Base-by-base conservation (phyloP, 2,329 filamentous ascomycete genomes). In the Lachnellula occidentalis region DNA sequence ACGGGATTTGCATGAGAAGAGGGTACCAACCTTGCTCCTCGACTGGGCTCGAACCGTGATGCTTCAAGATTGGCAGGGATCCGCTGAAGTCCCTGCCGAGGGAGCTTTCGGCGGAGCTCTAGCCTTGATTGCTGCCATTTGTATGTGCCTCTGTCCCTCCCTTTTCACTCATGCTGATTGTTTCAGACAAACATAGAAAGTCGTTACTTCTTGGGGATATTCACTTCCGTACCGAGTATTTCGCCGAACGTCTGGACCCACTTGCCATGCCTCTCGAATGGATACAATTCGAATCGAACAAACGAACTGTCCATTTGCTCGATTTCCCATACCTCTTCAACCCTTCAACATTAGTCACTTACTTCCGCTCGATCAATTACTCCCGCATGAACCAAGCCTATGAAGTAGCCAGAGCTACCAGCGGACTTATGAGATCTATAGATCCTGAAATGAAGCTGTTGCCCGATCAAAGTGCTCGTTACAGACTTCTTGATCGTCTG, bases 291-390 rank as follows among this genome's bases (percentile, higher is more conserved):
- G 74, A 73, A 2, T 74, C 80, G 0, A 85, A 82, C 34, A 82
- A 78, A 56, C 83, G 84, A 61, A 81, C 75, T 27, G 74, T 85
- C 21, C 91, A 96, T 69, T 74, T 97, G 0, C 74, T 97, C 3
- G 85, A 91, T 55, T 90, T 87, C 59, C 83, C 89, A 0, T 95
- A 87, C 66, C 76, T 97, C 0, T 96, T 96, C 64, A 83, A 80
- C 19, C 79, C 85, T 0, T 78, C 85, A 0, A 82, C 83, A 1
- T 73, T 95, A 2, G 86, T 95, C 2, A 84, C 83, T 0, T 95
- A 91, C 68, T 96, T 97, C 69, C 85, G 92, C 17, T 83, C 90
- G 4, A 85, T 96, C 65, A 96, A 96, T 67, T 90, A 94, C 64
- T 83, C 88, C 0, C 80, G 81, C 15, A 97, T 97, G 92, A 89